Evolutionary conservation across 768 basidiomycete genomes (phyloP), one percentile per base, ranked within the genome.

Genomic region (Serendipita sp.): DNA sequence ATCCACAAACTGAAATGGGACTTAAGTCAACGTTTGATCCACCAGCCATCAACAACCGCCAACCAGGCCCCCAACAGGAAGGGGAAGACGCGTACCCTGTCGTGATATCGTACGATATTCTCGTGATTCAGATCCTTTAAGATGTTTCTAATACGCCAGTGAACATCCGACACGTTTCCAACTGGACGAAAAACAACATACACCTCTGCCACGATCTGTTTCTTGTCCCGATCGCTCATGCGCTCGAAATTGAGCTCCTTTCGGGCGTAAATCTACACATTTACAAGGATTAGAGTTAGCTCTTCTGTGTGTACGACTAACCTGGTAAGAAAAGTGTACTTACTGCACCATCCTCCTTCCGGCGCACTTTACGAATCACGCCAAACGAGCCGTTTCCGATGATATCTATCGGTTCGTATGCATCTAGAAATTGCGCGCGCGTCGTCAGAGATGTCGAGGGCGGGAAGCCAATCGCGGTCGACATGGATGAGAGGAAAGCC

Each of bases 381-480:
- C 96, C 96, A 77, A 99, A 99, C 3, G 89, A 90, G 32, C 96
- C 96, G 70, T 94, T 97, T 3, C 96, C 96, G 54, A 99, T 95
- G 65, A 96, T 80, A 68, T 94, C 92, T 54, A 93, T 79, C 4
- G 90, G 78, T 67, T 92, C 91, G 71, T 95, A 98, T 58, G 81
- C 80, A 69, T 89, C 88, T 24, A 94, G 77, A 83, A 60, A 60
- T 37, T 60, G 56, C 8, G 35, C 11, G 28, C 35, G 24, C 4
- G 56, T 60, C 16, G 56, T 60, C 16, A 60, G 24, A n/a, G 56
- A n/a, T 35, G 56, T 60, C 16, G 56, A 60, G 10, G 56, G 56
- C 11, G 35, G 28, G 35, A 60, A 60, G 35, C 56, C 34, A n/a
- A 35, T n/a, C 18, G 34, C 16, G 28, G 56, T 35, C 28, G 56